Base-by-base conservation (phyloP, 1,139 yeast species). In the Suhomyces kunorum region DNA sequence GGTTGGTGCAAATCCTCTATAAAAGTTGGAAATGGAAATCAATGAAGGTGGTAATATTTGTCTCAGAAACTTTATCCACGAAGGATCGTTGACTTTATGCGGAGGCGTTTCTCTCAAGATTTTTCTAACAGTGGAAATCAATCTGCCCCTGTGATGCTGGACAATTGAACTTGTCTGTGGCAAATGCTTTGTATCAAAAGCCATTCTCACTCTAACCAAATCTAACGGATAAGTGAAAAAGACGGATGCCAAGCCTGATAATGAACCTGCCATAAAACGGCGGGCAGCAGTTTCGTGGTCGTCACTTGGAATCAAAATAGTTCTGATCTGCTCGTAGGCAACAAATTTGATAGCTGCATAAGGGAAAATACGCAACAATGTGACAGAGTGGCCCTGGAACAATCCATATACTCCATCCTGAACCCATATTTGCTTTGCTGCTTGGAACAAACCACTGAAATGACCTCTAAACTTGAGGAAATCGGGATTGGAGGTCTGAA, bases 271-370 rank as follows among this genome's bases (percentile, higher is more conserved):
- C 59, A 87, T 54, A 45, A 92, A 74, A 49, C 99, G 70, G 53
- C 98, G 74, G 22, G 77, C 67, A 1, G 86, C 87, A 1, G 96
- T 87, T 61, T 92, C 99, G 54, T 81, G 77, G 9, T 66, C 66
- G 43, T 79, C 83, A 39, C 75, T 69, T 1, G 96, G 96, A 37
- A 92, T 94, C 45, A 94, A 62, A 1, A 87, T 44, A 11, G 87
- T 74, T 46, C 99, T 66, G 38, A 90, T 80, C 61, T 92, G 98
- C 64, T 92, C 99, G 63, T 92, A 92, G 5, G 95, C 90, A n/a
- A 94, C 96, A 61, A 92, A 92, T 60, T 92, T 94, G 56, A 92
- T 87, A 12, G 97, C 96, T 4, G 98, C 98, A 60, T 92, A 92
- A 1, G 99, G 99, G 63, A 92, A 92, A 7, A 92, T 88, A 46